Base-by-base conservation (phyloP, 2,329 filamentous ascomycete genomes). In the Nemania sp. region DNA sequence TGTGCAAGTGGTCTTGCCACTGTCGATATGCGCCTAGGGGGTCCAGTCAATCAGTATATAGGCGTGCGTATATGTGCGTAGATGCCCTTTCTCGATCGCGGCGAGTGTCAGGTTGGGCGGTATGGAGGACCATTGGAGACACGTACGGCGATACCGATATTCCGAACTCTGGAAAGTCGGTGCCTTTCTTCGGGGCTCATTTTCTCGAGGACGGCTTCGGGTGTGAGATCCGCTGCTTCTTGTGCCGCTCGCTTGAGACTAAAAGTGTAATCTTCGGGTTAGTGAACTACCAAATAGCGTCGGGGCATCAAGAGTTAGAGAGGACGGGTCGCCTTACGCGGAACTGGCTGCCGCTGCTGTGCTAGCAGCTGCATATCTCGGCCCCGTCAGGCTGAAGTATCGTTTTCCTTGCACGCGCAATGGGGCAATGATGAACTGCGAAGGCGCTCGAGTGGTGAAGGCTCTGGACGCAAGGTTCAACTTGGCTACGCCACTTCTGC, bases 1-100 rank as follows among this genome's bases (percentile, higher is more conserved):
- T 64, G 94, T 98, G 70, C 90, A 93, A 43, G 96, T 99, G 41
- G 96, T 99, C 84, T 99, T 99, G 76, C 96, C 96, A 78, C 93
- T 97, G 84, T 99, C 96, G 79, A 99, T 99, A 80, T 99, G 96
- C 73, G 96, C 96, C 91, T 94, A 74, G 64, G 45, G 49, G 26
- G 10, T 20, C 51, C 52, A 43, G 62, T 73, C 61, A 68, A 69
- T 60, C 45, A 67, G 64, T 66, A 26, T 49, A 24, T 24, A 24
- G 20, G 22, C 5, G 6, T 49, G n/a, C n/a, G 10, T 10, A 49
- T 49, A 49, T 10, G 47, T 3, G 24, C 11, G 24, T 27, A 51
- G 24, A 18, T 22, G 18, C 18, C n/a, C 15, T n/a, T 20, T 45
- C 18, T 45, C 4, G 5, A 45, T 45, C 32, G 32, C 32, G 11